These are phyloP conservation scores for Boletus rex-veris DNA, from an alignment of 768 basidiomycete species.

Conservation along the genomic window DNA sequence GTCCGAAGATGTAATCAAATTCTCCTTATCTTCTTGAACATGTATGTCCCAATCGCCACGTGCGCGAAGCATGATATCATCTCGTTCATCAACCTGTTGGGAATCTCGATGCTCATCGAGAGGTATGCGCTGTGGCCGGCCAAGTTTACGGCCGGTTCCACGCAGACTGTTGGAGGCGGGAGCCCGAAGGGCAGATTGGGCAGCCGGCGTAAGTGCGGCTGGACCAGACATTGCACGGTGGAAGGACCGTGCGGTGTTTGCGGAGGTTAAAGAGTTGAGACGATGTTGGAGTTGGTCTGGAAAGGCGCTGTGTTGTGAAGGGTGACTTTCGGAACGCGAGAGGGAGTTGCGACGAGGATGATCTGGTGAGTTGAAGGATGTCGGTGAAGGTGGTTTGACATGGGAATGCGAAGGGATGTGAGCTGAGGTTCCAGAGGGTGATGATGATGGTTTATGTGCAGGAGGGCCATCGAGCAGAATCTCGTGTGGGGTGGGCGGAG, in stretches of 20 bases:
- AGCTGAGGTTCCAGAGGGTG: constrained; percentile 21
- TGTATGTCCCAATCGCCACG: constrained; percentile 30
- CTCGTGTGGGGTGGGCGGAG: constrained; percentile 42
- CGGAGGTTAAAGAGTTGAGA: constrained; percentile 23
- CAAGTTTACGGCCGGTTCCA: constrained; percentile 33
- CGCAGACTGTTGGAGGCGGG: constrained; percentile 33
- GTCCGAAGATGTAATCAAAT: constrained; percentile 29
- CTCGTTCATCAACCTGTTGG: constrained; percentile 31
- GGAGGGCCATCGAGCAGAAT: constrained; percentile 24
- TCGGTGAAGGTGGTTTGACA: constrained; percentile 33
- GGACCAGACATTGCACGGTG: constrained; percentile 67
- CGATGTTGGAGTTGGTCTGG: constrained; percentile 30
- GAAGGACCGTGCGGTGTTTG: constrained; percentile 47
- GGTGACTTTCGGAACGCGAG: constrained; percentile 64
- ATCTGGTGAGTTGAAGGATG: constrained; percentile 36
- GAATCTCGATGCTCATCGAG: constrained; percentile 35
- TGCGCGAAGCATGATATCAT: constrained; percentile 29
- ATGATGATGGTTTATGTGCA: constrained; percentile 22
- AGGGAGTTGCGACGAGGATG: constrained; percentile 48
- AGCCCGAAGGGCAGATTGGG: constrained; percentile 27
- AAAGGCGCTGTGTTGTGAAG: constrained; percentile 37
- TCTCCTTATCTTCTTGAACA: constrained; percentile 42
- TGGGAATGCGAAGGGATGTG: constrained; percentile 19
- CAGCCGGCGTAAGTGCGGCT: constrained; percentile 32
- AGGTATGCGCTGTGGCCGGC: constrained; percentile 36